These are phyloP conservation scores for Chalciporus chontae DNA, from an alignment of 768 basidiomycete genomes.

Conservation along the genomic window DNA sequence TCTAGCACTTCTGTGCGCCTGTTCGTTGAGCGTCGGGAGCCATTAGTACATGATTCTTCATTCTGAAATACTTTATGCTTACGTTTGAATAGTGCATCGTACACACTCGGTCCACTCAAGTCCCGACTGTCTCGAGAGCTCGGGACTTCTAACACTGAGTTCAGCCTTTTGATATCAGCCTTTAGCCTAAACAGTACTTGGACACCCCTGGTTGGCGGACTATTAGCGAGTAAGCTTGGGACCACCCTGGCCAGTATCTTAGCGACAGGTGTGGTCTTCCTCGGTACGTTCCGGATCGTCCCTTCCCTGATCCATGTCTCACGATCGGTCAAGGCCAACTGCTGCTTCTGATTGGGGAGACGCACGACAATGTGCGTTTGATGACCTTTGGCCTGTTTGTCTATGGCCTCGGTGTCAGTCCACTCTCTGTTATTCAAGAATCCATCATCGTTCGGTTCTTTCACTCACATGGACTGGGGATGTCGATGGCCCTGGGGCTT, in stretches of 20 bases:
- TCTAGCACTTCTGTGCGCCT: constrained; percentile 67
- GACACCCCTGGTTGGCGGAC: constrained; percentile 76
- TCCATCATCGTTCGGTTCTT: constrained; percentile 84
- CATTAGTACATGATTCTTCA: constrained; percentile 54
- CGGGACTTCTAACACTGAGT: constrained; percentile 73
- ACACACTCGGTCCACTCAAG: constrained; percentile 78
- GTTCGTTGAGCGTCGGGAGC: constrained; percentile 70
- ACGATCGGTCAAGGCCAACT: constrained; percentile 47
- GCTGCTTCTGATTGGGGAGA: constrained; percentile 64
- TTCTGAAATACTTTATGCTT: neutral
- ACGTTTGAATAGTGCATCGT: constrained; percentile 48
- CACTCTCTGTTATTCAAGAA: constrained; percentile 80
- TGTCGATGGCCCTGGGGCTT: constrained; percentile 79
- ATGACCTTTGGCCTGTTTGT: constrained; percentile 78
- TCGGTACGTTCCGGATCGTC: constrained; percentile 37
- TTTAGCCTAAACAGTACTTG: constrained; percentile 71
- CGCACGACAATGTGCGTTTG: constrained; percentile 52
- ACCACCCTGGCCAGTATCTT: constrained; percentile 69
- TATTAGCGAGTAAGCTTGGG: constrained; percentile 67
- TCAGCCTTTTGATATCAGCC: constrained; percentile 72
- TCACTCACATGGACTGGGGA: constrained; percentile 67
- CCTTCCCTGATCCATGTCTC: constrained; percentile 1
- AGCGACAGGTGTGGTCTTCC: constrained; percentile 69
- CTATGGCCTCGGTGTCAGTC: constrained; percentile 77
- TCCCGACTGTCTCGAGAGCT: constrained; percentile 64